phyloP scores from a whole-genome alignment of 805 yeast species.

The Saccharomyces mikatae region DNA sequence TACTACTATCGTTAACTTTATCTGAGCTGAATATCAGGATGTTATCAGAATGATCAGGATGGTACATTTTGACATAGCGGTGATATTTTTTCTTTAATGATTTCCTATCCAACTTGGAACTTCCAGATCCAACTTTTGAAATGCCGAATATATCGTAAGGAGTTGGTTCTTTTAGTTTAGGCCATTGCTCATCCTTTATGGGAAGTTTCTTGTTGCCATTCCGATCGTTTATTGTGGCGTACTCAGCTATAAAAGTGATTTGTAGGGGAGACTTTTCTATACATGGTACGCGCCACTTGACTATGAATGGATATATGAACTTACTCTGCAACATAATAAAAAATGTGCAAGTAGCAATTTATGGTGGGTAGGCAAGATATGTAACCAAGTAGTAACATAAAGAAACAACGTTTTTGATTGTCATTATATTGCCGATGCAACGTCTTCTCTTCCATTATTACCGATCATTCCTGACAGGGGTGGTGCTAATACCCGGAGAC shows the following conservation, averaged over 20 bases:
- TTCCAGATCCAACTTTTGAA: slow-evolving; percentile 7
- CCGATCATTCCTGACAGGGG: not conserved
- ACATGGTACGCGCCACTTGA: not conserved
- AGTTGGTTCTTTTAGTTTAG: slow-evolving; percentile 44
- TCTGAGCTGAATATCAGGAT: slow-evolving; percentile 17
- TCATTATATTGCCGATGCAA: not conserved
- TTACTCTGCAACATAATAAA: not conserved
- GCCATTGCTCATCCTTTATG: slow-evolving; percentile 40
- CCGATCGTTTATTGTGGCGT: not conserved
- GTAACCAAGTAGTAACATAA: too few species aligned
- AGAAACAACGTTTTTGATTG: too few species aligned
- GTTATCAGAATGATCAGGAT: slow-evolving; percentile 55
- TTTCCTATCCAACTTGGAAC: slow-evolving; percentile 31
- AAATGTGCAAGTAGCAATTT: not conserved
- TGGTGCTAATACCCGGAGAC: not conserved
- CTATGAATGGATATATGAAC: not conserved
- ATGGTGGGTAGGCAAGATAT: not conserved
- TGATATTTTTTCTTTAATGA: slow-evolving; percentile 45
- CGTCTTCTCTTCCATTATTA: not conserved
- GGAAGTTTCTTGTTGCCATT: not conserved
- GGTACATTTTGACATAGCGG: slow-evolving; percentile 64
- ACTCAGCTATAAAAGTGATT: not conserved
- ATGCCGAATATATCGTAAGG: slow-evolving; percentile 66
- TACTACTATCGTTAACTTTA: slow-evolving; percentile 5
- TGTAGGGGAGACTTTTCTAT: not conserved